Evolutionary conservation across 768 basidiomycete species (phyloP).

Genomic region (Rossbeevera mucosa): DNA sequence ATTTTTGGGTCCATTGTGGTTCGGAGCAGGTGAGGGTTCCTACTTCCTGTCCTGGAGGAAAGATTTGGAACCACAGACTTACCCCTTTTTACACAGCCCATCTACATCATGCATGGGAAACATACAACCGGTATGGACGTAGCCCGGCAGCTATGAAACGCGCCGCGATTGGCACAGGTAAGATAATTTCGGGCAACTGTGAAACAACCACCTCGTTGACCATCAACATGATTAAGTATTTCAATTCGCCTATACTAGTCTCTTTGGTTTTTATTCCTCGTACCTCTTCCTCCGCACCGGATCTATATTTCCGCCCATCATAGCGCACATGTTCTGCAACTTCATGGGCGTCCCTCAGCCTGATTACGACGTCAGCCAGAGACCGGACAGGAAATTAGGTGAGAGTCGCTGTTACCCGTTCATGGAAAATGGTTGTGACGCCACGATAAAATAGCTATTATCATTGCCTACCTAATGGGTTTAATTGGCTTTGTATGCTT

Average conservation of each 20-base stretch:
- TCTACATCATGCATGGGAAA: slow-evolving; percentile 88
- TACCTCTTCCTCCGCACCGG: slow-evolving; percentile 85
- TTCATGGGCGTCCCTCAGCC: slow-evolving; percentile 86
- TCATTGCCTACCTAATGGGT: slow-evolving; percentile 52
- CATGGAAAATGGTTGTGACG: slow-evolving; percentile 8
- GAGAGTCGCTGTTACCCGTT: slow-evolving; percentile 25
- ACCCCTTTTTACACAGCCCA: slow-evolving; percentile 56
- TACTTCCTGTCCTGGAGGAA: background rate
- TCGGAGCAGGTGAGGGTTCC: slow-evolving; percentile 69
- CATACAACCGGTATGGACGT: slow-evolving; percentile 69
- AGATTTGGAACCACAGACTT: slow-evolving; percentile 2
- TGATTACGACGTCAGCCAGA: slow-evolving; percentile 47
- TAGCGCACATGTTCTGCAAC: slow-evolving; percentile 90
- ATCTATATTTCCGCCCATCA: slow-evolving; percentile 72
- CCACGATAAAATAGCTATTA: slow-evolving; percentile 42
- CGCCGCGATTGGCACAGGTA: slow-evolving; percentile 56
- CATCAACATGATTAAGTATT: slow-evolving; percentile 50
- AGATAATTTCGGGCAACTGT: slow-evolving; percentile 15
- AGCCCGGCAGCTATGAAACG: slow-evolving; percentile 57
- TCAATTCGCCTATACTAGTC: slow-evolving; percentile 85
- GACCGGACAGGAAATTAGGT: slow-evolving; percentile 51
- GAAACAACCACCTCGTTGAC: slow-evolving; percentile 12
- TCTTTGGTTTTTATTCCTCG: slow-evolving; percentile 86
- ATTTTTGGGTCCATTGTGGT: slow-evolving; percentile 80
- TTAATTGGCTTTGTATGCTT: slow-evolving; percentile 52